Evolutionary conservation across 768 basidiomycete species (phyloP), one percentile per base, ranked within the genome.

Genomic region (Lactarius psammicola): DNA sequence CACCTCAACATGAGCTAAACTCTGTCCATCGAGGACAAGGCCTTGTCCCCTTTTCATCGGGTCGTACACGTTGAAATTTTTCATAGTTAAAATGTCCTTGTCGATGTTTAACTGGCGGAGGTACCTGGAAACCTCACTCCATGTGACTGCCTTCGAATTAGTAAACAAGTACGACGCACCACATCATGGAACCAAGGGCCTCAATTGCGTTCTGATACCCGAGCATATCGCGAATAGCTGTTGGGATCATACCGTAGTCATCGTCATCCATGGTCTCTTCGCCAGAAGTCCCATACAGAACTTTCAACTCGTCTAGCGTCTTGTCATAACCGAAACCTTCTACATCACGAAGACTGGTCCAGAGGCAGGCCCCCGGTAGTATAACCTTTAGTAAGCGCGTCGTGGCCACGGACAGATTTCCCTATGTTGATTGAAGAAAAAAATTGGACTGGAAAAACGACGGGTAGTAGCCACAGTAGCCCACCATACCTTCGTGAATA

Each of bases 31-130:
- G 51, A 99, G 81, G 0, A 92, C 83, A 62, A 98, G 77, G 31
- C 87, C 91, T 73, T 88, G 82, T n/a, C 94, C 95, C 66, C 84
- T 83, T 74, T 90, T 88, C 85, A 98, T 94, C 0, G 97, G 97
- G 75, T 98, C 94, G 73, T 96, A 97, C 44, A 97, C 82, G 71
- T 98, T 95, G 82, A 99, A 99, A 74, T 98, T 98, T 78, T 87
- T 90, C 89, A 97, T 95, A 62, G 88, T 92, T 72, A 99, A 76
- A 62, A 99, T 87, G 69, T 98, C 95, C 73, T 93, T 91, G 78
- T 95, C 96, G 68, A 98, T 94, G 73, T 98, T 98, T 46, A 99
- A 83, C 67, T 93, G 92, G 42, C 90, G 87, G 17, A 98, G 84
- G 74, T 94, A 94, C 86, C 89, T 63, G 34, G 40, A 36, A 62